Evolutionary conservation across 306 rosid species (phyloP), one percentile per base, ranked within the genome.

Genomic region (Betula pendula): DNA sequence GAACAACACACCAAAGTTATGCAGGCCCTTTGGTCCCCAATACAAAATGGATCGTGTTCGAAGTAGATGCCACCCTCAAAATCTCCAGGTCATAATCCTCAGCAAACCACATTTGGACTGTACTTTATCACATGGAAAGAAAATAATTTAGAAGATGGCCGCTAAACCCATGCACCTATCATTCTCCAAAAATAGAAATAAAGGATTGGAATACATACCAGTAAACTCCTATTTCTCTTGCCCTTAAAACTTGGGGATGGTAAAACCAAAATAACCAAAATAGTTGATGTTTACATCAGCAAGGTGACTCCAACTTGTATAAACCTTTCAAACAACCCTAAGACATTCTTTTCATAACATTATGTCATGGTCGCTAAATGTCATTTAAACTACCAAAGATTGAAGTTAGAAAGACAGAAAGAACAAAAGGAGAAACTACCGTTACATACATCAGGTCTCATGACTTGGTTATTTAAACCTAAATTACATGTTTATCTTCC

Each of bases 381-480:
- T 66, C 15, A 44, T 45, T 52, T 13, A 9, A 19, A 66, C 70
- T 66, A 58, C 4, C 72, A 71, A 47, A 42, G 73, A 73, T 49
- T 80, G 66, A 58, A 70, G 74, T 70, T 73, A 80, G 73, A 52
- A 75, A 52, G 53, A 49, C 79, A 74, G 5, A 75, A 63, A 75
- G 81, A 80, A 74, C 31, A 47, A 80, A 53, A 60, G 59, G 42
- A 45, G 45, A 14, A 71, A 56, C 70, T 74, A 73, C 60, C 55
- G 51, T 56, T 55, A 71, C 83, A 81, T 75, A 78, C 74, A 70
- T 70, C n/a, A n/a, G n/a, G n/a, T n/a, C 73, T 50, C 75, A 25
- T 31, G 72, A 53, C 71, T 47, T 75, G n/a, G 16, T 75, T 78
- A 69, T 79, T 69, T 45, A 47, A 70, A 75, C 55, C 83, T 69